Base-by-base conservation (phyloP, 1,284 basidiomycete genomes). In the Puccinia polysora region DNA sequence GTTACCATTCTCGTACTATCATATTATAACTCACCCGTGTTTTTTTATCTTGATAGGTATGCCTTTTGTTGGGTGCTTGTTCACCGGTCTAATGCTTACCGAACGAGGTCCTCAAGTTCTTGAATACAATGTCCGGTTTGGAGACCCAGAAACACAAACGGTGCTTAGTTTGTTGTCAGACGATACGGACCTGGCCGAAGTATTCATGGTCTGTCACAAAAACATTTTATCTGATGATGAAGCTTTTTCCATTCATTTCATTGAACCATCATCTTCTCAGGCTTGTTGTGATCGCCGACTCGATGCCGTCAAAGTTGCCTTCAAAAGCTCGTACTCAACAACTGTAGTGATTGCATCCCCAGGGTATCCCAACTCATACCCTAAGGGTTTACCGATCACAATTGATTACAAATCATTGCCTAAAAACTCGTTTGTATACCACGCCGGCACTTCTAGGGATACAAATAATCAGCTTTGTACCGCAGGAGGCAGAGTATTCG, bases 111-210 rank as follows among this genome's bases (percentile, higher is more conserved):
- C 93, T 62, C 97, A 96, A 81, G 91, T 97, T 23, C 85, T 99
- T 49, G 95, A 99, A 81, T 99, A 97, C 83, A 99, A 99, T 79
- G 94, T 99, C 64, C 86, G 95, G 55, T 99, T 99, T 77, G 96
- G 96, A 47, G 95, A 98, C 81, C 95, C 95, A 32, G 95, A 99
- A 82, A 97, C 95, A 4, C 91, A 99, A 81, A 90, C 93, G 1
- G 83, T 98, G 47, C 85, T 97, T 83, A 84, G 96, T 62, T 84
- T 98, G 2, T 83, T 97, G 20, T 81, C 83, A 73, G 84, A 89
- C 59, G 83, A 88, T 74, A 88, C 89, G 20, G 95, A 97, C 81
- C 82, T 97, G 25, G 90, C 89, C 2, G 85, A 87, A 65, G 83
- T 96, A 56, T 82, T 96, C 23, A 53, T 73, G 56, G 63, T 65